phyloP scores from a whole-genome alignment of 192 early-diverging fungal genomes.

The Coemansia reversa region DNA sequence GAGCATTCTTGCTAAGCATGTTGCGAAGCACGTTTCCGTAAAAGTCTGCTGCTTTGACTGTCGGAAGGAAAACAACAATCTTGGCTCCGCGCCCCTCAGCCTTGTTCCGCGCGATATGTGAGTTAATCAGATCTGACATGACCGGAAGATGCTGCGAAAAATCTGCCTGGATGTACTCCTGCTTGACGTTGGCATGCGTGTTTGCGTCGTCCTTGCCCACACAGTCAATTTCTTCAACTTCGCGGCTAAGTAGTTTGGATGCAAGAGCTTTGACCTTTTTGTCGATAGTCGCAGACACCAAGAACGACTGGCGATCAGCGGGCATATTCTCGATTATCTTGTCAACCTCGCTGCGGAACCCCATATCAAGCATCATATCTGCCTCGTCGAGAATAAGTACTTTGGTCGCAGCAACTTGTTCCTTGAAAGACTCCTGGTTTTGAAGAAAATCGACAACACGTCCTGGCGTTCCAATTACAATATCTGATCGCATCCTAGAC shows the following conservation, averaged over 20 bases:
- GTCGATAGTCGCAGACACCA: constrained; percentile 93
- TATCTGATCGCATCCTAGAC: constrained; percentile 63
- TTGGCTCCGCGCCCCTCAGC: constrained; percentile 64
- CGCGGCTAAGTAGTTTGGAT: constrained; percentile 59
- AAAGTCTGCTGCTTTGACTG: constrained; percentile 58
- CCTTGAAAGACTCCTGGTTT: constrained; percentile 56
- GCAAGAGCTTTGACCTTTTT: constrained; percentile 68
- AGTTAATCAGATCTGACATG: constrained; percentile 65
- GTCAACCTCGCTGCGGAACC: constrained; percentile 85
- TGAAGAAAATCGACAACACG: constrained; percentile 77
- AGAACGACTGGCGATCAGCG: constrained; percentile 74
- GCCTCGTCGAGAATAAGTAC: constrained; percentile 91
- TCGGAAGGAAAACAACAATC: constrained; percentile 88
- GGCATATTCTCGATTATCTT: constrained; percentile 65
- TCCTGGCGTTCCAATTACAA: constrained; percentile 95
- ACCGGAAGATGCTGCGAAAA: constrained; percentile 61
- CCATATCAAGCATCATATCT: constrained; percentile 93
- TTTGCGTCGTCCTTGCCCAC: constrained; percentile 82
- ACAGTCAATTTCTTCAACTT: constrained; percentile 75
- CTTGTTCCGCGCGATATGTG: constrained; percentile 52
- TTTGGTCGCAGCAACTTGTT: constrained; percentile 51
- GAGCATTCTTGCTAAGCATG: constrained; percentile 23
- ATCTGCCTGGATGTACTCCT: constrained; percentile 70
- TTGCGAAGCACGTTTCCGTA: constrained; percentile 28
- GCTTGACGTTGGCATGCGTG: constrained; percentile 77